Percentiles rank a stretch among this genome's conserved stretches.
Conservation (phyloP, 495 filamentous ascomycete species). For the Penicillium nucicola region DNA sequence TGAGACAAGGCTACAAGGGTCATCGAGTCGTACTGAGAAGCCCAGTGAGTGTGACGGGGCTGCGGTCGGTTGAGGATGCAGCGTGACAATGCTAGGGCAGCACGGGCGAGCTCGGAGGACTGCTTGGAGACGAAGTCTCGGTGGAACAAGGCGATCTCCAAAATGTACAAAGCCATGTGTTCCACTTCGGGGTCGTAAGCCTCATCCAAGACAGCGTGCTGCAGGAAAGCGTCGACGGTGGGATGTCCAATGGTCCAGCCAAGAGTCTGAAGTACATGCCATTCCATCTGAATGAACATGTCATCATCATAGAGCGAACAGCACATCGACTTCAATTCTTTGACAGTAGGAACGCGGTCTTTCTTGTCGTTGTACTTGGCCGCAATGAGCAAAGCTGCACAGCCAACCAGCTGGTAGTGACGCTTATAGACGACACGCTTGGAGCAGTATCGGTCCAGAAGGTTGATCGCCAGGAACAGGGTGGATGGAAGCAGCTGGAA, state of each 20-base stretch:
- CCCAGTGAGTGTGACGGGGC: constrained; percentile 72
- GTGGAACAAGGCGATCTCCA: constrained; percentile 92
- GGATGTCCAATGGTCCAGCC: constrained; percentile 95
- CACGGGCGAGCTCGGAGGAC: constrained; percentile 85
- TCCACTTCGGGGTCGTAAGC: constrained; percentile 78
- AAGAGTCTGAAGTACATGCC: constrained; percentile 98
- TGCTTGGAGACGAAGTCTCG: constrained; percentile 89
- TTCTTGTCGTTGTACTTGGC: constrained; percentile 99
- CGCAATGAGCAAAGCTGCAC: constrained; percentile 91
- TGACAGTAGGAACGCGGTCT: constrained; percentile 91
- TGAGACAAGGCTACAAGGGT: constrained; percentile 81
- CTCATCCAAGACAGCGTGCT: constrained; percentile 65
- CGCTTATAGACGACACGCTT: constrained; percentile 98
- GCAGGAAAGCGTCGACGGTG: constrained; percentile 88
- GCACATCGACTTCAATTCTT: constrained; percentile 97
- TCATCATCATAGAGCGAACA: constrained; percentile 97
- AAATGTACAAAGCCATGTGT: constrained; percentile 90
- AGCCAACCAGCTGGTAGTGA: constrained; percentile 97
- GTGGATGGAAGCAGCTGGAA: constrained; percentile 94
- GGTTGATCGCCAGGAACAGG: constrained; percentile 91
- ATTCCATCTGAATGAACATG: constrained; percentile 99
- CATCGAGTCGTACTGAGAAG: constrained; percentile 72
- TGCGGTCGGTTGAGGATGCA: constrained; percentile 82
- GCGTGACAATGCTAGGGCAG: constrained; percentile 79
- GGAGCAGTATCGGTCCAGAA: constrained; percentile 96